These are phyloP conservation scores for Paramecium sonneborni DNA, from an alignment of 73 alveolate genomes.

Conservation along the genomic window DNA sequence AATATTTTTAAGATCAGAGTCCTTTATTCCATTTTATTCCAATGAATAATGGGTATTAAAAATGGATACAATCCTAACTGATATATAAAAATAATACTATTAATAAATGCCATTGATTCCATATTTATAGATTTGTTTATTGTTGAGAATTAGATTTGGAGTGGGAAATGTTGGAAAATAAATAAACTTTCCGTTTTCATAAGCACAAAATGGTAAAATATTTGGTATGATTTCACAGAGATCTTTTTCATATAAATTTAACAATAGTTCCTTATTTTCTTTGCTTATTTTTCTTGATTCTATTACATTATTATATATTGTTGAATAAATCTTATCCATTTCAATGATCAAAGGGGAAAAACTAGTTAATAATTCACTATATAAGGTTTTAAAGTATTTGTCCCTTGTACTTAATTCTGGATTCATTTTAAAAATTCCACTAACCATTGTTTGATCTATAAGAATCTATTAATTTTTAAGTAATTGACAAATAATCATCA, in stretches of 20 bases:
- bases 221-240: neutral
- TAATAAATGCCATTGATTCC: conserved; percentile 29
- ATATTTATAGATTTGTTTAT: neutral
- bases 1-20: neutral
- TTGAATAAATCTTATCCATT: neutral
- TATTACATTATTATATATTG: neutral
- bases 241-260: neutral
- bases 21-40: neutral
- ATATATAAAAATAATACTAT: neutral
- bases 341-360: neutral
- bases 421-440: neutral
- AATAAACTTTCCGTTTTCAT: neutral
- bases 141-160: neutral
- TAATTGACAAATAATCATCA: neutral
- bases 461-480: neutral
- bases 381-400: neutral
- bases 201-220: neutral
- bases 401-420: neutral
- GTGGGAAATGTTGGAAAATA: neutral
- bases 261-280: neutral
- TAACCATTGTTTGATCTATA: neutral
- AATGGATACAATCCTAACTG: neutral
- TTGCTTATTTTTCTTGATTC: neutral
- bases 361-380: neutral
- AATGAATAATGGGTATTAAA: neutral